Percentiles rank a stretch among this genome's conserved stretches.
Evolutionary conservation across 352 stramenopile species (phyloP).

Genomic region (Phytopythium mirpurense): DNA sequence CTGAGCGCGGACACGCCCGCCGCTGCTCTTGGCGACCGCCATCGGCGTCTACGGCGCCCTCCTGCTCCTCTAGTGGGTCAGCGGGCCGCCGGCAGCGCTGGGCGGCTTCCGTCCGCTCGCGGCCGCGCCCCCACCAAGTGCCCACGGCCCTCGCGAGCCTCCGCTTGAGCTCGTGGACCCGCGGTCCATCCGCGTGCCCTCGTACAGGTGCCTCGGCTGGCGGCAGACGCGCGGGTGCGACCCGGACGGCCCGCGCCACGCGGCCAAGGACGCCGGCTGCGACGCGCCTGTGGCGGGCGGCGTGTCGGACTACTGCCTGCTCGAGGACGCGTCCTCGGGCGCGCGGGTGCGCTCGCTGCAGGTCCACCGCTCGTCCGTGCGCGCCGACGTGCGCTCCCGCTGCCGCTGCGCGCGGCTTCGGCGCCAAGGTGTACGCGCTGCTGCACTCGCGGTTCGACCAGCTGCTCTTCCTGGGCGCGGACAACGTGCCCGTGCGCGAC

Average conservation of each 20-base stretch:
- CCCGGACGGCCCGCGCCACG: slow-evolving; percentile 17
- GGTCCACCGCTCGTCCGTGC: too few relatives aligned
- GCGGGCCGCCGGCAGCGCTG: neutral
- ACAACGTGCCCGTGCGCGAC: slow-evolving; percentile 53
- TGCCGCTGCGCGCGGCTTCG: slow-evolving; percentile 32
- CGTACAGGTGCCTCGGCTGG: slow-evolving; percentile 16
- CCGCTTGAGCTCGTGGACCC: slow-evolving; percentile 7
- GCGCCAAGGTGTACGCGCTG: slow-evolving; percentile 48
- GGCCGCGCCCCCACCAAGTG: too few relatives aligned
- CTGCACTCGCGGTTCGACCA: slow-evolving; percentile 40
- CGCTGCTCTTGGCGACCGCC: neutral
- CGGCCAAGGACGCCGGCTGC: slow-evolving; percentile 18
- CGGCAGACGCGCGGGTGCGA: slow-evolving; percentile 17
- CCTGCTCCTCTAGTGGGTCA: slow-evolving; percentile 2
- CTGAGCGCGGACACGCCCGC: too few relatives aligned
- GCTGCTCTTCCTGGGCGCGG: slow-evolving; percentile 52
- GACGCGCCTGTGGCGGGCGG: neutral
- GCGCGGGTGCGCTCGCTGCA: slow-evolving; percentile 2
- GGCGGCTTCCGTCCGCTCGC: neutral
- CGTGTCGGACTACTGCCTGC: slow-evolving; percentile 37
- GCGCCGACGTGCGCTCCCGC: too few relatives aligned
- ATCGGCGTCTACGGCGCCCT: neutral
- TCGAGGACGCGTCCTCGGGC: slow-evolving; percentile 26
- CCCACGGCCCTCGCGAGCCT: neutral
- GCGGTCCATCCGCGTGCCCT: slow-evolving; percentile 8